Evolutionary conservation across 1,284 basidiomycete genomes (phyloP), one percentile per base, ranked within the genome.

Genomic region (Pterulicium gracile): DNA sequence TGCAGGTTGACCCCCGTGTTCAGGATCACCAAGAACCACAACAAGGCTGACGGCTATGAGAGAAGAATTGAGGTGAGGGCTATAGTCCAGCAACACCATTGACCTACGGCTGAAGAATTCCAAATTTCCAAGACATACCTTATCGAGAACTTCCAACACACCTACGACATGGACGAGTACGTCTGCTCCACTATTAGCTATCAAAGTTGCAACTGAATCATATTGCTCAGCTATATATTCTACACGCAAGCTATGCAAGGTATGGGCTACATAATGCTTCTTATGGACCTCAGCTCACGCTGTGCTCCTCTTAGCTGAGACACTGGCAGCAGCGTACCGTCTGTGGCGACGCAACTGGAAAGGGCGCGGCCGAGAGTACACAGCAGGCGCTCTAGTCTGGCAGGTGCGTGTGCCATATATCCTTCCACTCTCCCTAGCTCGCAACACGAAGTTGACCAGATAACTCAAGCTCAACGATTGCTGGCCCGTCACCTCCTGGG

Each of bases 41-140:
- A 94, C 72, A 94, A 95, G 61, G 91, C 89, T 1, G 78, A 73
- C 57, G 89, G 88, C 0, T 91, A 83, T 56, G 90, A 93, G 65
- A 75, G 91, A 48, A 77, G 90, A 24, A 64, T 94, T n/a, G 90
- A 87, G 72, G 81, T 77, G 56, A 49, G n/a, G 60, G 48, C 42
- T 2, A 15, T 20, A 47, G 18, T 32, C n/a, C 27, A 32, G 27
- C n/a, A 21, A 42, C 35, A 43, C 43, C 32, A 17, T 32, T 44
- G 47, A 21, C 44, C 40, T 40, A 44, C 32, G 53, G 50, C 24
- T 52, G 47, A 42, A 47, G 23, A 20, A 39, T 40, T 55, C 32
- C 50, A 47, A 14, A 40, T 39, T 39, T 48, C 35, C 21, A 50
- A 89, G 75, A 70, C 88, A 18, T 94, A 93, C 62, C 73, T 94